Conservation (phyloP, 352 stramenopile genomes). For the Heterotrichella gracilis region DNA sequence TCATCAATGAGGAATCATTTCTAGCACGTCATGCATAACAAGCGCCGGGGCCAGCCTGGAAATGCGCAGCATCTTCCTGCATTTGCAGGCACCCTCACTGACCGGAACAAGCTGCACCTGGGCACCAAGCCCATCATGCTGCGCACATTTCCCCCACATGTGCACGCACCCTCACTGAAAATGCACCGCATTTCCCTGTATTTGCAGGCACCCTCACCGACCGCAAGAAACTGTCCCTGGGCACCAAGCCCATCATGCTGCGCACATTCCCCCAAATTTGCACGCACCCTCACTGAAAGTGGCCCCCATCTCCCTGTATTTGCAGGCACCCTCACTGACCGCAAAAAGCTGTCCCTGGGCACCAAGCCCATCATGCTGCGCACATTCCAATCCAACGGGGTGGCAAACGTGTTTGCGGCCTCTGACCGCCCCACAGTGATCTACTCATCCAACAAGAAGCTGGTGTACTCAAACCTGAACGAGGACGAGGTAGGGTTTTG, state of each 20-base stretch:
- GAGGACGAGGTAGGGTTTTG: too few relatives aligned
- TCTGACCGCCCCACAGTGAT: constrained; percentile 82
- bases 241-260: constrained; percentile 62
- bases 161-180: too few relatives aligned
- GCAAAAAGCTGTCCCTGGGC: constrained; percentile 19
- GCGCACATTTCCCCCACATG: constrained; percentile 33
- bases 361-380: constrained; percentile 66
- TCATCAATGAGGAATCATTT: too few relatives aligned
- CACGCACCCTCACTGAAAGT: neutral
- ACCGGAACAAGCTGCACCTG: constrained; percentile 1
- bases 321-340: neutral
- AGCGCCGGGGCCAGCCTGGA: too few relatives aligned
- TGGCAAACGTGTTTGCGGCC: constrained; percentile 71
- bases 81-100: neutral
- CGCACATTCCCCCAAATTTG: constrained; percentile 32
- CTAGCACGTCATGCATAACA: too few relatives aligned
- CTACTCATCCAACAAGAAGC: constrained; percentile 66
- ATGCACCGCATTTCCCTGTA: too few relatives aligned
- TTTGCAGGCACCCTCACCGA: neutral
- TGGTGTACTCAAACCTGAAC: constrained; percentile 76
- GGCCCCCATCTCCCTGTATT: neutral
- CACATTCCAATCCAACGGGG: too few relatives aligned
- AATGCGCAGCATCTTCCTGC: too few relatives aligned
- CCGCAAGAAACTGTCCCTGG: constrained; percentile 16
- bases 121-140: constrained; percentile 64